phyloP scores from a whole-genome alignment of 2,329 filamentous ascomycete genomes.

The Hansfordia pulvinata region DNA sequence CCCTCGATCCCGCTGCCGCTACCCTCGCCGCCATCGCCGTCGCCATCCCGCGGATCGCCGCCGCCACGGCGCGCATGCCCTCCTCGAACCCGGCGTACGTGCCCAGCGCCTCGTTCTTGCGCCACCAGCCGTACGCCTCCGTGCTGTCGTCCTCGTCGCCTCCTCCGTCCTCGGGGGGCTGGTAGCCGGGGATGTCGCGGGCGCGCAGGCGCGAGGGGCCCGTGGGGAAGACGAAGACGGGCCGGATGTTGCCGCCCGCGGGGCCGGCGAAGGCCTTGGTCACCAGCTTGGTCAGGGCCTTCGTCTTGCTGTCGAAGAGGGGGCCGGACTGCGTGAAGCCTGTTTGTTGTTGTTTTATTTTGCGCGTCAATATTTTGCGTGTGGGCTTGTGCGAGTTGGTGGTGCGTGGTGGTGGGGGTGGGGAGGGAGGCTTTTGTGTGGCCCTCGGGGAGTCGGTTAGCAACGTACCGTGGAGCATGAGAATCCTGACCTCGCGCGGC shows the following conservation, averaged over 20 bases:
- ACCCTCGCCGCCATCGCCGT: background rate
- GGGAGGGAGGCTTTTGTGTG: constrained; percentile 1
- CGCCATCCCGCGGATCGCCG: constrained; percentile 30
- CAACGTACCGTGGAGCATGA: constrained; percentile 60
- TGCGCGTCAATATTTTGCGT: background rate
- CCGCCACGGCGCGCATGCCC: constrained; percentile 46
- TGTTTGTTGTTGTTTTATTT: constrained; percentile 13
- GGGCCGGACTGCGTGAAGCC: constrained; percentile 85
- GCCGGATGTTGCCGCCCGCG: constrained; percentile 36
- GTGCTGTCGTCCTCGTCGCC: constrained; percentile 32
- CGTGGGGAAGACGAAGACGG: constrained; percentile 53
- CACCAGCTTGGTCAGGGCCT: constrained; percentile 71
- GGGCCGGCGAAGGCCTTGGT: constrained; percentile 50
- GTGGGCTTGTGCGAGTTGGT: constrained; percentile 1
- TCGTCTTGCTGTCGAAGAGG: constrained; percentile 78
- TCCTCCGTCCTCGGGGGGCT: constrained; percentile 25
- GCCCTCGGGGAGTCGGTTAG: background rate
- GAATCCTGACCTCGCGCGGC: constrained; percentile 44
- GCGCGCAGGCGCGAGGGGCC: constrained; percentile 49
- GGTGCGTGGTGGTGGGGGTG: background rate
- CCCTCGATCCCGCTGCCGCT: constrained; percentile 59
- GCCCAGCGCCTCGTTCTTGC: constrained; percentile 51
- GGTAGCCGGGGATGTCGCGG: constrained; percentile 57
- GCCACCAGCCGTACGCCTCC: constrained; percentile 74
- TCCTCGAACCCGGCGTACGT: constrained; percentile 57